Conservation (phyloP, 345 rosid genomes). For the Bruguiera parviflora region DNA sequence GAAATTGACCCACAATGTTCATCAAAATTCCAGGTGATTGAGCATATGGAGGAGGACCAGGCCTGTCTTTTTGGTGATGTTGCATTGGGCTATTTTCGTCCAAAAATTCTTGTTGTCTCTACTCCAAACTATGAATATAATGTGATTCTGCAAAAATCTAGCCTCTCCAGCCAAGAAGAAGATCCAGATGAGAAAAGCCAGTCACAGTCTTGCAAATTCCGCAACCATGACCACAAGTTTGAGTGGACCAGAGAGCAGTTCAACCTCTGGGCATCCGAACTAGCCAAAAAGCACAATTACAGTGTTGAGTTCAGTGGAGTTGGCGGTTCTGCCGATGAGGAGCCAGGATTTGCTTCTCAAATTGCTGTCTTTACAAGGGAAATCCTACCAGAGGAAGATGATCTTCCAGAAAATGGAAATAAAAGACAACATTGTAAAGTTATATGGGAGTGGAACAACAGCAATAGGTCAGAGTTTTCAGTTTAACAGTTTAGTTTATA, state of each 20-base stretch:
- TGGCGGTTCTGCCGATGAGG: constrained; percentile 65
- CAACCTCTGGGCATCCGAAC: constrained; percentile 56
- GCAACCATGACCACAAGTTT: constrained; percentile 96
- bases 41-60: constrained; percentile 94
- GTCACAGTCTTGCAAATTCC: constrained; percentile 54
- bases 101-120: constrained; percentile 68
- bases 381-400: constrained; percentile 9
- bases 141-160: constrained; percentile 62
- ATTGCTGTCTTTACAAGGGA: constrained; percentile 65
- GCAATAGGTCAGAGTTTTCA: constrained; percentile 2
- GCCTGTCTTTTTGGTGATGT: constrained; percentile 63
- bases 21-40: constrained; percentile 59
- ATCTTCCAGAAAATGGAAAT: constrained; percentile 10
- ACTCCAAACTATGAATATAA: constrained; percentile 97
- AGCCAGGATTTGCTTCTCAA: constrained; percentile 91
- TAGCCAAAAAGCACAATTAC: constrained; percentile 60
- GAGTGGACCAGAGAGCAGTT: constrained; percentile 97
- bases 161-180: constrained; percentile 44
- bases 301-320: constrained; percentile 82
- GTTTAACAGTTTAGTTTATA: neutral
- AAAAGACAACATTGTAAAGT: constrained; percentile 36
- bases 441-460: constrained; percentile 77
- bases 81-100: constrained; percentile 57
- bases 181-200: constrained; percentile 46
- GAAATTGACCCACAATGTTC: too few relatives aligned